Base-by-base conservation (phyloP, 2,329 filamentous ascomycete genomes). In the Amylocarpus encephaloides region DNA sequence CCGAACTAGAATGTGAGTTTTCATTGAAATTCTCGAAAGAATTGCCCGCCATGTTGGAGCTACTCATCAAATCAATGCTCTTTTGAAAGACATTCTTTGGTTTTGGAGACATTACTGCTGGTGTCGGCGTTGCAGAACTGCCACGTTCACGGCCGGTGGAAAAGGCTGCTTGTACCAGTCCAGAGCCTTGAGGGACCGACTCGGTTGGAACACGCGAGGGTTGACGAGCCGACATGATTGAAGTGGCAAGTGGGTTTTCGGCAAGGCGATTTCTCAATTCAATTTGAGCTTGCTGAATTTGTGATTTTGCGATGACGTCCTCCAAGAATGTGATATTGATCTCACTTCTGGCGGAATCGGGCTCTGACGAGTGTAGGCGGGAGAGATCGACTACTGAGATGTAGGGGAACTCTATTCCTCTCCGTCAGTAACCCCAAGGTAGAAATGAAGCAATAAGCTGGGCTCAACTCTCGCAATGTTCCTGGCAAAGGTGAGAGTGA, bases 61-160 rank as follows among this genome's bases (percentile, higher is more conserved):
- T 43, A 26, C 50, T 42, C 55, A 59, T 56, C 2, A 39, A 51
- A 9, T 48, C 44, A 6, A 52, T 34, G 9, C 44, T 38, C 18
- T 34, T 11, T 15, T 53, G 51, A 15, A 47, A 32, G 5, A 19
- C 34, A 43, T 47, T 36, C 12, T 53, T 40, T 32, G 53, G 44
- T 11, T 33, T 38, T 42, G 57, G 55, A 19, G 54, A 51, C 39
- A 51, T 11, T 29, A 40, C 10, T 13, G 48, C 5, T 16, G 38
- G 29, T 10, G 52, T 11, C 2, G 50, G 50, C 18, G 50, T 52
- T 19, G 50, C 50, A 13, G 50, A 48, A 22, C 29, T n/a, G 2
- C 50, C 46, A 26, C 41, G 22, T 33, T 48, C 39, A 16, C 50
- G 40, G 9, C 41, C 46, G 11, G 29, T 52, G 6, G 40, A 13